Evolutionary conservation across 345 rosid species (phyloP).

Genomic region (Dipteronia dyeriana): DNA sequence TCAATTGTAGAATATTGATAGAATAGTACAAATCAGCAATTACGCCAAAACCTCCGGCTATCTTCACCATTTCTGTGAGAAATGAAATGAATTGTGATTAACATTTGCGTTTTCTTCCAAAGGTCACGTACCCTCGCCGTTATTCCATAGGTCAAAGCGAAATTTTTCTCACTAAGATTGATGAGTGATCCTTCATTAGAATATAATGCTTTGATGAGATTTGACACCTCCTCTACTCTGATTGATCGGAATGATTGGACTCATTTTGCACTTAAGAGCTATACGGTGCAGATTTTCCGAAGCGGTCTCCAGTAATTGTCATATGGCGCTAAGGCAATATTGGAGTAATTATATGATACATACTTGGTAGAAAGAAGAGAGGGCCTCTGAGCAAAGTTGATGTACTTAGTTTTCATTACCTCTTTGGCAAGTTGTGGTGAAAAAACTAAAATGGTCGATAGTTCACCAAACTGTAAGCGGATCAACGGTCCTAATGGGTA

Average conservation of each 20-base stretch:
- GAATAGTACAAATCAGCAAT: too few relatives aligned
- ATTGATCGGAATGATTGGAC: conserved; percentile 20
- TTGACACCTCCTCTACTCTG: conserved; percentile 20
- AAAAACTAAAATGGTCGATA: conserved; percentile 29
- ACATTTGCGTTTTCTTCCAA: too few relatives aligned
- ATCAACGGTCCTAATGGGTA: too few relatives aligned
- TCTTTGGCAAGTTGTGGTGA: conserved; percentile 30
- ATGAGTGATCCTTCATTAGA: too few relatives aligned
- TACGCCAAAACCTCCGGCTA: too few relatives aligned
- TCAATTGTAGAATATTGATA: too few relatives aligned
- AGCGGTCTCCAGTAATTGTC: conserved; percentile 28
- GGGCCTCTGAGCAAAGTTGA: conserved; percentile 32
- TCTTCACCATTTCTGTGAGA: too few relatives aligned
- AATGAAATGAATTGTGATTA: too few relatives aligned
- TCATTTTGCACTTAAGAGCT: conserved; percentile 22
- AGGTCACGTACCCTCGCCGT: too few relatives aligned
- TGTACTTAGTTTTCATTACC: conserved; percentile 29
- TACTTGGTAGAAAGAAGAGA: conserved; percentile 7
- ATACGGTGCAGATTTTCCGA: conserved; percentile 12
- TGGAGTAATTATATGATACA: conserved; percentile 10
- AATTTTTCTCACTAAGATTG: too few relatives aligned
- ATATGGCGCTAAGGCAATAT: conserved; percentile 26
- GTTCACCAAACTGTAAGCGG: conserved; percentile 33
- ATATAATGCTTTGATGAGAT: too few relatives aligned
- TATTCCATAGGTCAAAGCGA: too few relatives aligned